Evolutionary conservation across 1,284 basidiomycete species (phyloP).

Genomic region (Trichosporon ovoides): DNA sequence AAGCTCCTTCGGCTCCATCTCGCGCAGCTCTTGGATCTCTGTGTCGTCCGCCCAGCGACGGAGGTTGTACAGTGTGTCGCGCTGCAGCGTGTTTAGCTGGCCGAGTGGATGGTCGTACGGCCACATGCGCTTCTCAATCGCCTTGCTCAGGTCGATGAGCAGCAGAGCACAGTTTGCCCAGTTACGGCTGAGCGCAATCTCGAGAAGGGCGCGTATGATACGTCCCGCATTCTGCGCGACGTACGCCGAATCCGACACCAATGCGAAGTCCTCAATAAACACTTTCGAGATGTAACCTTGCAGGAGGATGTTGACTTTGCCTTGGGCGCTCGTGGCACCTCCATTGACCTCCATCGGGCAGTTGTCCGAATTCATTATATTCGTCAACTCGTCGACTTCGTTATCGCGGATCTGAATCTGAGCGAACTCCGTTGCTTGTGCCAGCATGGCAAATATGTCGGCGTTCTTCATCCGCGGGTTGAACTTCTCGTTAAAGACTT

Average conservation of each 20-base stretch:
- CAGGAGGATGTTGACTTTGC: conserved; percentile 93
- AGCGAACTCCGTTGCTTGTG: conserved; percentile 91
- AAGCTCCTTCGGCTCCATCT: conserved; percentile 67
- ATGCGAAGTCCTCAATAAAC: conserved; percentile 86
- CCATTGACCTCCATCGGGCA: conserved; percentile 66
- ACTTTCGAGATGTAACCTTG: conserved; percentile 83
- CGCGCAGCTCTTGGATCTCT: conserved; percentile 68
- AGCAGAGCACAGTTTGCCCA: conserved; percentile 79
- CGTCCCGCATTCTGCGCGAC: conserved; percentile 88
- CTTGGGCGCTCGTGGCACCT: conserved; percentile 69
- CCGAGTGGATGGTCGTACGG: conserved; percentile 88
- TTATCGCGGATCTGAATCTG: conserved; percentile 91
- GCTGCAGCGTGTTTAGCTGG: conserved; percentile 67
- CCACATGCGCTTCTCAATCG: conserved; percentile 88
- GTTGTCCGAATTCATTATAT: conserved; percentile 62
- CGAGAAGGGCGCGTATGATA: conserved; percentile 86
- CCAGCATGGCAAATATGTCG: conserved; percentile 79
- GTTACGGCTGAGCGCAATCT: conserved; percentile 86
- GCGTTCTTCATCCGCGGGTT: conserved; percentile 83
- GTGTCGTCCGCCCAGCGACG: conserved; percentile 80
- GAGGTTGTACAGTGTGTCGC: conserved; percentile 75
- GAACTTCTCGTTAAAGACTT: conserved; percentile 81
- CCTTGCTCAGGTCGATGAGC: conserved; percentile 88
- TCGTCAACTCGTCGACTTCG: conserved; percentile 77
- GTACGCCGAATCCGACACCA: conserved; percentile 93